Evolutionary conservation across 495 filamentous ascomycete species (phyloP), one percentile per base, ranked within the genome.

Genomic region (Saxophila tyrrhenica): DNA sequence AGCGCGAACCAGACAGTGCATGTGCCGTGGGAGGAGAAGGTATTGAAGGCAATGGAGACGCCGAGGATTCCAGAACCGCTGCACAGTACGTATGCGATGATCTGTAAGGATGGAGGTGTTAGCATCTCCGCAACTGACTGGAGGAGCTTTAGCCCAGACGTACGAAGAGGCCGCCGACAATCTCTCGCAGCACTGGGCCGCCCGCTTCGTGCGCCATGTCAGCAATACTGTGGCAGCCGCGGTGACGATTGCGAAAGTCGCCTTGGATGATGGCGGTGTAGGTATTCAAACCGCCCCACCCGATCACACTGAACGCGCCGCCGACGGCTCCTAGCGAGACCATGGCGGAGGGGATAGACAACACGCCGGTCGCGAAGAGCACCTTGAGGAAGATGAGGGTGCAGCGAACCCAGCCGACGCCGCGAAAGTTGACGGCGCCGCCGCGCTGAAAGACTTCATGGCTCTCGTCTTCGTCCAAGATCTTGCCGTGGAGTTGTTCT

Each of bases 301-400:
- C 72, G 44, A 75, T 62, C 21, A 75, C 67, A 29, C 60, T 66
- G 8, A 75, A 23, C 1, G 70, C 64, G 23, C 72, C 70, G 16
- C 65, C 65, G 5, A 73, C 58, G 39, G 70, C 70, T 7, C 71
- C 72, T 3, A 75, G 62, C 39, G 56, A 56, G 25, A 60, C 67
- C 72, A 75, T 70, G 2, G 72, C 69, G 1, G 67, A 51, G 0
- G 65, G 65, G 32, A 67, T 65, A 44, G 47, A 55, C 11, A 67
- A 55, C 9, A 67, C 62, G 24, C 69, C 67, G 10, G 73, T 77
- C 20, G 75, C 75, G 46, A 79, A 77, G 51, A 74, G 71, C 16
- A 44, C 66, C 60, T 79, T 81, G 21, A 78, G 59, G 51, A 81
- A 80, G 56, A 82, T 80, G 1, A 78, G 68, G n/a, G 74, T 64